Evolutionary conservation across 2,329 filamentous ascomycete species (phyloP).

Genomic region (Hymenoscyphus repandus): DNA sequence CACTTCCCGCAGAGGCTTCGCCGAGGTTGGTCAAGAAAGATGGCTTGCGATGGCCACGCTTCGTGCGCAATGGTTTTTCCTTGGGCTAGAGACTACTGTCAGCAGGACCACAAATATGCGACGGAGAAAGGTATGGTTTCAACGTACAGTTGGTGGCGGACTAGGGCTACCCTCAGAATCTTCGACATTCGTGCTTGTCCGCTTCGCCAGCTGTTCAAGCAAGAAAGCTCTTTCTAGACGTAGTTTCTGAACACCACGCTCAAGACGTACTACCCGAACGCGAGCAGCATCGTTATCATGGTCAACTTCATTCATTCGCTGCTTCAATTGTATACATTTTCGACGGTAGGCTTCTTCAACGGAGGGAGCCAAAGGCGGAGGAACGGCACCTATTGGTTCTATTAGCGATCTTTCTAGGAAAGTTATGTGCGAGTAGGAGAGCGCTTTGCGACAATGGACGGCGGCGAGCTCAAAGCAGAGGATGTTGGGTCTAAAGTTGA

Average conservation of each 20-base stretch:
- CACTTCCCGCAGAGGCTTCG: constrained; percentile 35
- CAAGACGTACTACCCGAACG: constrained; percentile 71
- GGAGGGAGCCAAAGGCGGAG: constrained; percentile 69
- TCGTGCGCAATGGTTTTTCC: constrained; percentile 71
- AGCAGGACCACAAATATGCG: constrained; percentile 20
- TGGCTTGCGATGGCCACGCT: constrained; percentile 64
- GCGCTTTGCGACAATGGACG: not conserved
- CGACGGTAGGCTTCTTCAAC: constrained; percentile 94
- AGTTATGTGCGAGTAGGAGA: not conserved
- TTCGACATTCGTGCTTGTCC: constrained; percentile 69
- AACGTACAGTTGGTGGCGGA: constrained; percentile 69
- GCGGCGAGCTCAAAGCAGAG: too few species aligned
- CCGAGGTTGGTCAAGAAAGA: constrained; percentile 36
- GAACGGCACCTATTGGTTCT: constrained; percentile 32
- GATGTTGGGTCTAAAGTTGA: too few species aligned
- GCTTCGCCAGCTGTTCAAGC: constrained; percentile 66
- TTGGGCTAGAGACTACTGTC: constrained; percentile 52
- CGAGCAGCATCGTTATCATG: constrained; percentile 82
- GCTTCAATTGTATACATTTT: constrained; percentile 93
- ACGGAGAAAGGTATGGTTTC: constrained; percentile 4
- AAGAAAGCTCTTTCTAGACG: constrained; percentile 77
- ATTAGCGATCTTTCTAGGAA: not conserved
- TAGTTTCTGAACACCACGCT: constrained; percentile 85
- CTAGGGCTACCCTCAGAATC: constrained; percentile 76
- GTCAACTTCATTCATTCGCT: constrained; percentile 86